phyloP scores from a whole-genome alignment of 768 basidiomycete species.

The Suillus placidus region DNA sequence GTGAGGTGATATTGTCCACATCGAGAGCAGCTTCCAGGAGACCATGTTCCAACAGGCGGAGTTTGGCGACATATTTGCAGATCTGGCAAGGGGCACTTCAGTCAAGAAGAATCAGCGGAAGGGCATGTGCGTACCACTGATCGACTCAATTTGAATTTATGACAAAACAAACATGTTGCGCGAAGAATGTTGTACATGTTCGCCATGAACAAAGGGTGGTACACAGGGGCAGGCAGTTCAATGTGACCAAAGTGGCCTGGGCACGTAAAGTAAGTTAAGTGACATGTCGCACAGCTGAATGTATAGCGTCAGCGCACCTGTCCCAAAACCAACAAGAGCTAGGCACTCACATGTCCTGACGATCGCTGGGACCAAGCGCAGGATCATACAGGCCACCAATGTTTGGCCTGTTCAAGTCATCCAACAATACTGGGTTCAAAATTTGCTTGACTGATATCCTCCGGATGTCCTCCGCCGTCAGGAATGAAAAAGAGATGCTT shows the following conservation, averaged over 20 bases:
- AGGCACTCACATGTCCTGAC: slow-evolving; percentile 82
- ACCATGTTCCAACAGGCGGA: slow-evolving; percentile 87
- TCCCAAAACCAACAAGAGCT: slow-evolving; percentile 3
- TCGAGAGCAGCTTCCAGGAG: slow-evolving; percentile 79
- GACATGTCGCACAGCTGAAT: slow-evolving; percentile 89
- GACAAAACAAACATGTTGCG: slow-evolving; percentile 91
- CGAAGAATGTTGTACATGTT: slow-evolving; percentile 88
- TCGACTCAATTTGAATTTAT: slow-evolving; percentile 81
- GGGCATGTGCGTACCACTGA: slow-evolving; percentile 54
- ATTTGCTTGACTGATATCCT: slow-evolving; percentile 98
- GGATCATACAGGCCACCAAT: slow-evolving; percentile 94
- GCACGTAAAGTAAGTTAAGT: slow-evolving; percentile 89
- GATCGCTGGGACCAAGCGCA: slow-evolving; percentile 87
- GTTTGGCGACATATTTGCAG: slow-evolving; percentile 81
- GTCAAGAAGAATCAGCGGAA: slow-evolving; percentile 16
- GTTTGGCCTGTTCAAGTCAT: slow-evolving; percentile 92
- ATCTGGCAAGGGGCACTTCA: slow-evolving; percentile 47
- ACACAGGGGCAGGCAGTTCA: slow-evolving; percentile 92
- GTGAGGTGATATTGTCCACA: slow-evolving; percentile 68
- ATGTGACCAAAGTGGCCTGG: slow-evolving; percentile 99
- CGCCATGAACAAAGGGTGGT: slow-evolving; percentile 93
- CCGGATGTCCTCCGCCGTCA: slow-evolving; percentile 84
- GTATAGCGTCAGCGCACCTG: slow-evolving; percentile 16
- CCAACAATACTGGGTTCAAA: slow-evolving; percentile 88
- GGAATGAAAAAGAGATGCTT: slow-evolving; percentile 91